A percentile compares a stretch with the other conserved stretches of the same genome.
Conservation (phyloP, 192 early-diverging fungal species). For the Diversispora epigaea region DNA sequence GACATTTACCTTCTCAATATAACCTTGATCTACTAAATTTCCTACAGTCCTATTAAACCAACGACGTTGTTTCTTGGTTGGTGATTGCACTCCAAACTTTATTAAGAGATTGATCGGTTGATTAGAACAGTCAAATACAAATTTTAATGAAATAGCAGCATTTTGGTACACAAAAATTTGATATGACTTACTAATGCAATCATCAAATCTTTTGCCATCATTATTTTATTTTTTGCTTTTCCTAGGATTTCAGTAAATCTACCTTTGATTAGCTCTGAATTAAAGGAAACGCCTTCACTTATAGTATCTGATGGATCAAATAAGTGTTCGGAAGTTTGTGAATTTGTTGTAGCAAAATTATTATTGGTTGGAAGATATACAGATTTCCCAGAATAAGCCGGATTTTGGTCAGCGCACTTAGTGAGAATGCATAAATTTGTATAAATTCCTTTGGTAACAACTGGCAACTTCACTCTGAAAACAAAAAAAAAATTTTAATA, state of each 20-base stretch:
- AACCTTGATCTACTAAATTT: conserved; percentile 46
- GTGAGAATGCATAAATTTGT: conserved; percentile 61
- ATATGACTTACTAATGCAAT: conserved; percentile 51
- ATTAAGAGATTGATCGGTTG: background rate
- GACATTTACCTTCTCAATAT: conserved; percentile 46
- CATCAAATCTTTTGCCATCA: conserved; percentile 55
- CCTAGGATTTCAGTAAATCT: conserved; percentile 55
- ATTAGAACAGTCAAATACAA: background rate
- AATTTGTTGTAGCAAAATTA: background rate
- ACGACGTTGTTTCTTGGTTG: conserved; percentile 46
- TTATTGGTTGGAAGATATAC: conserved; percentile 31
- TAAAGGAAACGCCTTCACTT: conserved; percentile 43
- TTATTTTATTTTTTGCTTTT: conserved; percentile 50
- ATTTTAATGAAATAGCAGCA: background rate
- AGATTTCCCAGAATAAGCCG: conserved; percentile 47
- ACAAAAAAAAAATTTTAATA: background rate
- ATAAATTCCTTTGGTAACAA: conserved; percentile 53
- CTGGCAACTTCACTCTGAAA: conserved; percentile 62
- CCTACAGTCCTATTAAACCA: conserved; percentile 63
- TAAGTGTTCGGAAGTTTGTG: conserved; percentile 32
- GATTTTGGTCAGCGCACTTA: conserved; percentile 51
- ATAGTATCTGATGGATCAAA: conserved; percentile 27
- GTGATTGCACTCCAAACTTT: conserved; percentile 38
- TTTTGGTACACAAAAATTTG: background rate
- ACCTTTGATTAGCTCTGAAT: conserved; percentile 56